phyloP scores from a whole-genome alignment of 2,329 filamentous ascomycete species.

The Aspergillus intermedius region DNA sequence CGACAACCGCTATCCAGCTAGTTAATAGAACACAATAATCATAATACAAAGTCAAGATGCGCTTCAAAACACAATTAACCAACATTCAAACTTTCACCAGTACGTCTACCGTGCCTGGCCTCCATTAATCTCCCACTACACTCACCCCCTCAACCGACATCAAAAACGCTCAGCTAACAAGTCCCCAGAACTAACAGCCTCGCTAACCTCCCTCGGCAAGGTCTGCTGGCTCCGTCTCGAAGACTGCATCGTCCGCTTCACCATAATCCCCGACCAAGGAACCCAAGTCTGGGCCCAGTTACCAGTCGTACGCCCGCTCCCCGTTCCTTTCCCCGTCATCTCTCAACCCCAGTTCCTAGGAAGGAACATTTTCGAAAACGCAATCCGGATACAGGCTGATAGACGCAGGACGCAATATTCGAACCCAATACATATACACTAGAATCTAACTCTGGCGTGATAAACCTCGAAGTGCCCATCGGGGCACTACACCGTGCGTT shows the following conservation, averaged over 20 bases:
- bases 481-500: conserved; percentile 82
- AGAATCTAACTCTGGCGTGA: conserved; percentile 85
- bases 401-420: conserved; percentile 59
- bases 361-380: conserved; percentile 10
- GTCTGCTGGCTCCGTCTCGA: conserved; percentile 87
- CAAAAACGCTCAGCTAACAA: conserved; percentile 3
- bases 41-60: conserved; percentile 17
- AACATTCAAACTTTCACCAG: conserved; percentile 44
- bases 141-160: not conserved
- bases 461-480: conserved; percentile 95
- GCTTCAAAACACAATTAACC: conserved; percentile 27
- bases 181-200: conserved; percentile 53
- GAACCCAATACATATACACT: conserved; percentile 68
- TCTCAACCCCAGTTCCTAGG: not conserved
- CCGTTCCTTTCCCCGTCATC: not conserved
- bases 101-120: conserved; percentile 17
- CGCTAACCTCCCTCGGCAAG: conserved; percentile 63
- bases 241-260: conserved; percentile 83
- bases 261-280: conserved; percentile 87
- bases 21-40: not conserved
- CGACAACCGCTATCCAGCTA: not conserved
- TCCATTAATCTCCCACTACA: too few relatives aligned
- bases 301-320: conserved; percentile 24
- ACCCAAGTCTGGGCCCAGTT: conserved; percentile 93
- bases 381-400: conserved; percentile 41